phyloP scores from a whole-genome alignment of 768 basidiomycete genomes.

The Termitomyces sp. region DNA sequence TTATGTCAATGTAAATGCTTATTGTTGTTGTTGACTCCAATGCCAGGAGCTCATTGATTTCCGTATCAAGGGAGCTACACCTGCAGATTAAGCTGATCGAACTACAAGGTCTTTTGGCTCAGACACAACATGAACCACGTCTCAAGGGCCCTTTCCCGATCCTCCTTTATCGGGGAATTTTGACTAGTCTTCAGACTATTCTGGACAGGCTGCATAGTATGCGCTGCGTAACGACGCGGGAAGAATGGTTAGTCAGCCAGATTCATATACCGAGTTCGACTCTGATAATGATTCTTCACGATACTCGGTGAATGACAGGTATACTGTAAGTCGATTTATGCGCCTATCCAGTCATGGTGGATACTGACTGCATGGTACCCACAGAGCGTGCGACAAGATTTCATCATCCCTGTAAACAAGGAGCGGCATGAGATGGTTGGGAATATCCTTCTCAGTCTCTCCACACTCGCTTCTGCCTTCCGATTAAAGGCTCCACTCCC shows the following conservation, averaged over 20 bases:
- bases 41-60: background rate
- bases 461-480: slow-evolving; percentile 73
- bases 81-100: slow-evolving; percentile 88
- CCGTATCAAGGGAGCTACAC: slow-evolving; percentile 75
- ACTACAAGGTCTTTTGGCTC: slow-evolving; percentile 76
- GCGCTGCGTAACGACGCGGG: slow-evolving; percentile 93
- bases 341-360: background rate
- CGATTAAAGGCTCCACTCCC: slow-evolving; percentile 89
- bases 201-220: slow-evolving; percentile 90
- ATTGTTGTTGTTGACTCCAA: background rate
- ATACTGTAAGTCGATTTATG: slow-evolving; percentile 46
- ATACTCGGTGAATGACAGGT: slow-evolving; percentile 35
- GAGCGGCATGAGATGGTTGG: slow-evolving; percentile 93
- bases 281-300: background rate
- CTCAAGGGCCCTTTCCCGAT: slow-evolving; percentile 95
- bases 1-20: slow-evolving; percentile 84
- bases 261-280: slow-evolving; percentile 7
- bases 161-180: slow-evolving; percentile 72
- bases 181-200: slow-evolving; percentile 80
- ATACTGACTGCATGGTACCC: background rate
- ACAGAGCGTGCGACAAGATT: slow-evolving; percentile 78
- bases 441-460: slow-evolving; percentile 88
- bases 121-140: slow-evolving; percentile 90
- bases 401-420: slow-evolving; percentile 85
- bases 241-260: slow-evolving; percentile 76